Base-by-base conservation (phyloP, 2,329 filamentous ascomycete genomes). In the Alternaria sp. region DNA sequence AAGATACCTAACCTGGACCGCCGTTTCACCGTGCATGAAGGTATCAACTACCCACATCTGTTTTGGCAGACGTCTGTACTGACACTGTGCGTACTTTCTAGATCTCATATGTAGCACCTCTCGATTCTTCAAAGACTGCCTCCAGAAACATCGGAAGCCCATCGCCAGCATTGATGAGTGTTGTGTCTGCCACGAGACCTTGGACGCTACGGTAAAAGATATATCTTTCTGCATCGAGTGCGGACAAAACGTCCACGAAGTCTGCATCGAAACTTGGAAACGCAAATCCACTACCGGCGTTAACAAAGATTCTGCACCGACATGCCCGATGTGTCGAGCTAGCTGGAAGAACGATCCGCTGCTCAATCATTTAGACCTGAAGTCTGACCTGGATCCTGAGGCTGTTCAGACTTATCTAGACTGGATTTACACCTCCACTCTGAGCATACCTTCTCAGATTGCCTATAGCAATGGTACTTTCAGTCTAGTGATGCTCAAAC, bases 71-170 rank as follows among this genome's bases (percentile, higher is more conserved):
- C 7, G 9, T 12, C 25, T 30, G n/a, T 20, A 27, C 44, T 45
- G 18, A 60, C 18, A 25, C 5, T 11, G 9, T 16, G 1, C n/a
- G 14, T 34, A 32, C n/a, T 16, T 28, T 38, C 18, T 64, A 62
- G 70, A 72, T 28, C 58, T 69, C 9, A 51, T 72, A 9, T 70
- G 68, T 40, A 50, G 54, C 4, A 65, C 57, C 9, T 74, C 68
- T 12, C 18, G 10, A 0, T 66, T 55, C 27, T 72, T 73, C 57
- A 57, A 57, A 16, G 40, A 51, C 1, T 20, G 57, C 8, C n/a
- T 72, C 11, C 69, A 72, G 48, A 32, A 40, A 5, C 41, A 62
- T 2, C 63, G 68, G 27, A 69, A 70, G 50, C 12, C 30, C 2
- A 50, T 67, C 28, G 25, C 50, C 27, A 38, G 3, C 32, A 41